Evolutionary conservation across 345 rosid species (phyloP).

Genomic region (Salix viminalis): DNA sequence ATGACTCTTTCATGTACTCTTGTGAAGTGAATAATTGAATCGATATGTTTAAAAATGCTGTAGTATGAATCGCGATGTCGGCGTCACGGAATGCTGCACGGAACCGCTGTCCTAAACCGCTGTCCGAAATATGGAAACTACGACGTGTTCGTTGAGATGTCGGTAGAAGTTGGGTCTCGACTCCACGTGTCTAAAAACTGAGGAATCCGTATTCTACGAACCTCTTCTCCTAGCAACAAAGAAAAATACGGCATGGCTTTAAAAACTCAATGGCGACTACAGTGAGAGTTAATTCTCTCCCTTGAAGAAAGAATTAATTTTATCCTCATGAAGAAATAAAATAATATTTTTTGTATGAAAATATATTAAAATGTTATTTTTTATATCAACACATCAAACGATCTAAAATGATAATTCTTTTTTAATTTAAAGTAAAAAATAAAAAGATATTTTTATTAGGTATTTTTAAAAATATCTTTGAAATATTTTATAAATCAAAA

Average conservation of each 20-base stretch:
- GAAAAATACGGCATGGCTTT: not conserved
- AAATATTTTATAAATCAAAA: no score
- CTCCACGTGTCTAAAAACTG: not conserved
- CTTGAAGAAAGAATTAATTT: no score
- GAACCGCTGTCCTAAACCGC: conserved; percentile 1
- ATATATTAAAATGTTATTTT: no score
- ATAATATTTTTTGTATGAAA: no score
- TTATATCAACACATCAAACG: no score
- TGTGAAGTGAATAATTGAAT: not conserved
- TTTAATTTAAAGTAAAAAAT: no score
- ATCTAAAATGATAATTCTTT: no score
- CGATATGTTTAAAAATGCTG: not conserved
- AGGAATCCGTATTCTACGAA: not conserved
- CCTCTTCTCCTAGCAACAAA: not conserved
- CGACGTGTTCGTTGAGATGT: not conserved
- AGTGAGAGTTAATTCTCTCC: no score
- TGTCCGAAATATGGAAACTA: no score
- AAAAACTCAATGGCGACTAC: not conserved
- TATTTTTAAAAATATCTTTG: no score
- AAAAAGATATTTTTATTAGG: no score
- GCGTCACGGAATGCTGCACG: not conserved
- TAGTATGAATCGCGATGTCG: not conserved
- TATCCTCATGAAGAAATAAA: no score
- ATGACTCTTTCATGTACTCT: not conserved
- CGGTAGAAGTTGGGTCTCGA: not conserved